Percentiles rank a stretch among this genome's conserved stretches.
phyloP scores from a whole-genome alignment of 371 early-diverging fungal species.

The Apophysomyces trapeziformis region DNA sequence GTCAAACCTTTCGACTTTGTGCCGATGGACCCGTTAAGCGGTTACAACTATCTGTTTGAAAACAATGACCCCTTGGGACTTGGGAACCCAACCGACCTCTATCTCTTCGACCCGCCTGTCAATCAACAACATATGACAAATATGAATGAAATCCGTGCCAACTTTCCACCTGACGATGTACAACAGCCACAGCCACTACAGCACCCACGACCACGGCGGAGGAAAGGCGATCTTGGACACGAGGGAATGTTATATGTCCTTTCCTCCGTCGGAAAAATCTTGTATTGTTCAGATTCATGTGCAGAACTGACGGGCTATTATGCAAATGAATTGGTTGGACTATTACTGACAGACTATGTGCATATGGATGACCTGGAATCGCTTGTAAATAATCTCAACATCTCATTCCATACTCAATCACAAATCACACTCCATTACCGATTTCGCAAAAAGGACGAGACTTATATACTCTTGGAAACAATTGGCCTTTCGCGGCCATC shows the following conservation, averaged over 20 bases:
- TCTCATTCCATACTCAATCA: conserved; percentile 47
- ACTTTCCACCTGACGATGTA: background rate
- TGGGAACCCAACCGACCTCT: background rate
- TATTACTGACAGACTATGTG: conserved; percentile 56
- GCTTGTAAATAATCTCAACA: conserved; percentile 33
- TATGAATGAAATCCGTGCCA: conserved; percentile 5
- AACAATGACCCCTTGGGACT: background rate
- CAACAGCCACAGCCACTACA: background rate
- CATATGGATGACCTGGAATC: conserved; percentile 47
- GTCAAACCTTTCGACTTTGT: conserved; percentile 6
- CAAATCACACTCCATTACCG: conserved; percentile 52
- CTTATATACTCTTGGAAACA: conserved; percentile 52
- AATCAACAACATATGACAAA: conserved; percentile 4
- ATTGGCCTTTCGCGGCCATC: conserved; percentile 45
- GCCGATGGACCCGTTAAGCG: background rate
- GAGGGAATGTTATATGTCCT: conserved; percentile 53
- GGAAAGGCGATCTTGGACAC: background rate
- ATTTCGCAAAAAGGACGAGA: conserved; percentile 56
- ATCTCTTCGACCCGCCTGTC: background rate
- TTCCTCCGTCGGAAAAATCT: conserved; percentile 55
- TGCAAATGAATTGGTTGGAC: conserved; percentile 62
- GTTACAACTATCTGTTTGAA: background rate
- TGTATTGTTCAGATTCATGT: conserved; percentile 64
- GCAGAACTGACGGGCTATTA: conserved; percentile 58
- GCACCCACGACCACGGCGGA: conserved; percentile 1